Evolutionary conservation across 352 stramenopile species (phyloP).

Genomic region (Phytophthora pseudosyringae): DNA sequence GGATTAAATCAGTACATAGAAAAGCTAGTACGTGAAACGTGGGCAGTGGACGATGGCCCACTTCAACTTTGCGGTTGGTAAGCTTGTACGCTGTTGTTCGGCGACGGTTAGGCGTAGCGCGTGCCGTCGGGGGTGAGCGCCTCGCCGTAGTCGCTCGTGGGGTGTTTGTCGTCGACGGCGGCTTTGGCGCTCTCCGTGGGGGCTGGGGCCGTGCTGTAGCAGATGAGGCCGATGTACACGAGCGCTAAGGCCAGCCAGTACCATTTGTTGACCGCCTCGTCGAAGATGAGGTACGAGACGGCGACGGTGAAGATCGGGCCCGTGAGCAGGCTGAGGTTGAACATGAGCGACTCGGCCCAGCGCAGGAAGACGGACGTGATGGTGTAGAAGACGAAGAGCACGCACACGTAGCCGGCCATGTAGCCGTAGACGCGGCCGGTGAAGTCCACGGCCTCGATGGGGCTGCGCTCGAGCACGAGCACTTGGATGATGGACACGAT

Average conservation of each 20-base stretch:
- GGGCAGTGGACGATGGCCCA: not conserved
- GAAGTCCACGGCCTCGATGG: constrained; percentile 56
- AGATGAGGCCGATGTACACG: constrained; percentile 60
- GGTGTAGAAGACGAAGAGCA: constrained; percentile 71
- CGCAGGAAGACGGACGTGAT: constrained; percentile 65
- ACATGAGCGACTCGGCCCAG: constrained; percentile 69
- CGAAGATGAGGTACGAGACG: constrained; percentile 65
- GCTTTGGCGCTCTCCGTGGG: constrained; percentile 32
- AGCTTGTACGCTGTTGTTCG: not conserved
- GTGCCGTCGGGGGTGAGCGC: constrained; percentile 21
- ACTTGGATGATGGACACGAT: constrained; percentile 66
- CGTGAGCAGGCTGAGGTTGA: constrained; percentile 71
- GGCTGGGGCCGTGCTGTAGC: constrained; percentile 54
- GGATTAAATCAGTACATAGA: too few relatives aligned
- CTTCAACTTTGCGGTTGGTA: not conserved
- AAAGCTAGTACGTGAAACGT: too few relatives aligned
- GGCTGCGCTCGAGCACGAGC: constrained; percentile 46
- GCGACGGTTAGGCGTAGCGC: constrained; percentile 20
- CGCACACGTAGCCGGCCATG: constrained; percentile 59
- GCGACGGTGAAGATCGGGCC: constrained; percentile 64
- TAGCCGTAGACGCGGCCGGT: constrained; percentile 61
- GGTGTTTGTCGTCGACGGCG: constrained; percentile 18
- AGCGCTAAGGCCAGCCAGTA: constrained; percentile 68
- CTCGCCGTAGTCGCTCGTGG: constrained; percentile 28
- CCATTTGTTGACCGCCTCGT: constrained; percentile 61